phyloP scores from a whole-genome alignment of 2,329 filamentous ascomycete species.

The Gnomoniopsis smithogilvyi region DNA sequence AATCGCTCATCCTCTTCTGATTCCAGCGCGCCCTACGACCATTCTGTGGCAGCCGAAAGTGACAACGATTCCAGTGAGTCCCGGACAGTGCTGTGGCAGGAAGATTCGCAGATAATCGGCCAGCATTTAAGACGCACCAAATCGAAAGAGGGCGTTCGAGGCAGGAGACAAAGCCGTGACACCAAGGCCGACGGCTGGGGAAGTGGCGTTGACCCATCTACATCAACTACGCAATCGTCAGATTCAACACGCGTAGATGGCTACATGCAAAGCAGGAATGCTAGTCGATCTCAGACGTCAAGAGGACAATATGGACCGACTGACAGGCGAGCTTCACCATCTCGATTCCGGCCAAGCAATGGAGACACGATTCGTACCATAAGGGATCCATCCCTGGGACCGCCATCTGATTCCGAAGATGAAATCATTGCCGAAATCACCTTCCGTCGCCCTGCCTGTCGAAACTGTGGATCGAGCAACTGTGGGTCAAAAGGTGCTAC shows the following conservation, averaged over 20 bases:
- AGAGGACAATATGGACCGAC: not conserved
- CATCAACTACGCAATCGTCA: not conserved
- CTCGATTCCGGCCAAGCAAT: not conserved
- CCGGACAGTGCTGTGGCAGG: slow-evolving; percentile 5
- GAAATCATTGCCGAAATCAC: slow-evolving; percentile 13
- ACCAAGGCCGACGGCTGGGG: not conserved
- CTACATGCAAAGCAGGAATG: not conserved
- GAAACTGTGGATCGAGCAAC: not conserved
- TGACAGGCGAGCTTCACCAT: not conserved
- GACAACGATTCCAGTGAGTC: not conserved
- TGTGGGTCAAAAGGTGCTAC: not conserved
- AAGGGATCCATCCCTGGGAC: slow-evolving; percentile 3
- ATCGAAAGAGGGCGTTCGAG: not conserved
- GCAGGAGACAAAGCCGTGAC: slow-evolving; percentile 1
- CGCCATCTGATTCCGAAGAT: slow-evolving; percentile 2
- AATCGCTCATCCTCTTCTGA: not conserved
- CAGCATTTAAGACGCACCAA: not conserved
- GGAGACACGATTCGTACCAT: slow-evolving; percentile 1
- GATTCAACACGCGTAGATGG: not conserved
- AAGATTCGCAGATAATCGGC: slow-evolving; percentile 8
- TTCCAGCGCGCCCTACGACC: not conserved
- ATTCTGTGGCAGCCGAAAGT: too few relatives aligned
- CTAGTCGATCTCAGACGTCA: not conserved
- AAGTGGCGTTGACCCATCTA: not conserved
- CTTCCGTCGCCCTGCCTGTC: not conserved